Percentiles rank a stretch among this genome's conserved stretches.
These are phyloP conservation scores for Blumeriella jaapii DNA, from an alignment of 2,329 filamentous ascomycete species.

Conservation along the genomic window DNA sequence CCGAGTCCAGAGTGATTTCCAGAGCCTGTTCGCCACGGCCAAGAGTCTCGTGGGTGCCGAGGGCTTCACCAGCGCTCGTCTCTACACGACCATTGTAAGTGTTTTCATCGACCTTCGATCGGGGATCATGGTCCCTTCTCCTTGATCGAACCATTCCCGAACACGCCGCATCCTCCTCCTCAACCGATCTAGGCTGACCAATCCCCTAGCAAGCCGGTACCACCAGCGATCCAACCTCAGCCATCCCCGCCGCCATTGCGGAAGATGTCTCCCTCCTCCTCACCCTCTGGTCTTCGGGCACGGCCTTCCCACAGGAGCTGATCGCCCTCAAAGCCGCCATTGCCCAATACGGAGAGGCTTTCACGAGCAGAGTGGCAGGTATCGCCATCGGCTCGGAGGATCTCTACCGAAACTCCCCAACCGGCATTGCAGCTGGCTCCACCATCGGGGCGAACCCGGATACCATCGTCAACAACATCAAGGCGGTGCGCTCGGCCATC, in stretches of 20 bases:
- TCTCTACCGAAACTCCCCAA: conserved; percentile 67
- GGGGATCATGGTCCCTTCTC: background rate
- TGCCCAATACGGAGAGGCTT: conserved; percentile 50
- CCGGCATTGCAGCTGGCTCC: conserved; percentile 50
- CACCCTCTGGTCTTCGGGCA: conserved; percentile 70
- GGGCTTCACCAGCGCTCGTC: conserved; percentile 56
- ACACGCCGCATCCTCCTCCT: no score
- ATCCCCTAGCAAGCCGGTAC: conserved; percentile 46
- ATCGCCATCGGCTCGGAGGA: conserved; percentile 85
- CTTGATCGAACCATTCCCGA: no score
- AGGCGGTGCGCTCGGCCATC: conserved; percentile 52
- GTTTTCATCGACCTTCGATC: conserved; percentile 13
- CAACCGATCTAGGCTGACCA: conserved; percentile 15
- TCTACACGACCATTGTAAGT: conserved; percentile 55
- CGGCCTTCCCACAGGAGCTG: conserved; percentile 59
- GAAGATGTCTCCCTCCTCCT: conserved; percentile 71
- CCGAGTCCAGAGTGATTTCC: conserved; percentile 54
- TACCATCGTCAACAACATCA: conserved; percentile 57
- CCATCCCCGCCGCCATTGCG: conserved; percentile 72
- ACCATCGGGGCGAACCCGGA: conserved; percentile 52
- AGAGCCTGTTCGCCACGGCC: conserved; percentile 56
- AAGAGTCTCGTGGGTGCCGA: conserved; percentile 50
- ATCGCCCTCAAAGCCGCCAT: conserved; percentile 60
- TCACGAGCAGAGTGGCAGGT: conserved; percentile 59
- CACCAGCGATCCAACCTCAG: conserved; percentile 51